phyloP scores from a whole-genome alignment of 2,329 filamentous ascomycete genomes.

The Sclerotinia borealis region DNA sequence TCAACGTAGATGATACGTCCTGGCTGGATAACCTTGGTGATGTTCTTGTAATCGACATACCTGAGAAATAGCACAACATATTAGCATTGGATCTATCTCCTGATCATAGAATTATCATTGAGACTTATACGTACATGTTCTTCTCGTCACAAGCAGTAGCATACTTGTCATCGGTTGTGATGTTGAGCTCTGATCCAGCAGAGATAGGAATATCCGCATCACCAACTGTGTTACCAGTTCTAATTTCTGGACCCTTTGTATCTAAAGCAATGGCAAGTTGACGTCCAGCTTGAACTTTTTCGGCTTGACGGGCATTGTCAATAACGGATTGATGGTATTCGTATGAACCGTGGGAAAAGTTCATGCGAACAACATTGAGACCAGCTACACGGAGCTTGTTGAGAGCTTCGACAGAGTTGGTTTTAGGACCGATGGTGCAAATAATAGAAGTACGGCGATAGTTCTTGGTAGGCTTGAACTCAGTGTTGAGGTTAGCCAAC shows the following conservation, averaged over 20 bases:
- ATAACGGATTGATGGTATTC: slow-evolving; percentile 99
- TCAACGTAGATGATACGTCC: slow-evolving; percentile 97
- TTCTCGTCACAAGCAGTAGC: slow-evolving; percentile 75
- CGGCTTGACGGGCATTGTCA: slow-evolving; percentile 86
- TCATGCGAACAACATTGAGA: slow-evolving; percentile 99
- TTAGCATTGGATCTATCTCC: background rate
- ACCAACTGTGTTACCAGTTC: slow-evolving; percentile 67
- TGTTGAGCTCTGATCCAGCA: slow-evolving; percentile 80
- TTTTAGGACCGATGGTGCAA: slow-evolving; percentile 92
- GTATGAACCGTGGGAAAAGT: slow-evolving; percentile 93
- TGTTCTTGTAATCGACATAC: slow-evolving; percentile 99
- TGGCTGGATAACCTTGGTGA: slow-evolving; percentile 90
- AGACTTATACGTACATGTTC: slow-evolving; percentile 69
- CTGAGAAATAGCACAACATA: slow-evolving; percentile 37
- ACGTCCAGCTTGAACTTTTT: slow-evolving; percentile 69
- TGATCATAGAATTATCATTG: background rate
- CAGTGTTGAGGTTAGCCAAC: slow-evolving; percentile 73
- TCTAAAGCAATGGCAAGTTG: slow-evolving; percentile 92
- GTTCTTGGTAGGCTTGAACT: slow-evolving; percentile 67
- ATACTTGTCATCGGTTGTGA: slow-evolving; percentile 95
- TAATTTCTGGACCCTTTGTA: slow-evolving; percentile 79
- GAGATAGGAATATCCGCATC: slow-evolving; percentile 76
- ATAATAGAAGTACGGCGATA: slow-evolving; percentile 98
- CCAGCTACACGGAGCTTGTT: slow-evolving; percentile 86
- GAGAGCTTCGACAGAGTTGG: slow-evolving; percentile 95